Evolutionary conservation across 257 asterid genomes (phyloP).

Genomic region (Forsythia viridissima): DNA sequence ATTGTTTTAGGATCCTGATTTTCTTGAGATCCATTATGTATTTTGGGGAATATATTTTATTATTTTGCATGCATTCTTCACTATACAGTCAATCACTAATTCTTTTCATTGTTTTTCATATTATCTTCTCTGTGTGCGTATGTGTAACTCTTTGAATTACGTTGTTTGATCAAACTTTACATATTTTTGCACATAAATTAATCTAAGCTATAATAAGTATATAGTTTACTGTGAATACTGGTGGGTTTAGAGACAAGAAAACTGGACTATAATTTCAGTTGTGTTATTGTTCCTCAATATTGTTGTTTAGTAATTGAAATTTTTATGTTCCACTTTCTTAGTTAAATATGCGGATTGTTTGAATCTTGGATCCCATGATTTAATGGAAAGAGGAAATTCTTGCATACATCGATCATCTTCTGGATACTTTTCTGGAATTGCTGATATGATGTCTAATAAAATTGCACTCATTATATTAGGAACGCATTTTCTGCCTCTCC

Average conservation of each 20-base stretch:
- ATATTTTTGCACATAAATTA: background rate
- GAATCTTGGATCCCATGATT: constrained; percentile 7
- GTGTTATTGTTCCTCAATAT: background rate
- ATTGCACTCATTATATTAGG: background rate
- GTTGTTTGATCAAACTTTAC: background rate
- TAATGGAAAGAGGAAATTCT: constrained; percentile 7
- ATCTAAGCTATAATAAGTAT: background rate
- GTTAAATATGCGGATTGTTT: background rate
- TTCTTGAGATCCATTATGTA: background rate
- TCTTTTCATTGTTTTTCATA: background rate
- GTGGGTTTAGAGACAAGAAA: background rate
- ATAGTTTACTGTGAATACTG: background rate
- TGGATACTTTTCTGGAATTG: background rate
- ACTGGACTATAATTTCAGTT: background rate
- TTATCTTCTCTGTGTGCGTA: background rate
- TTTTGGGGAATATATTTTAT: background rate
- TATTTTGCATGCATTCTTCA: background rate
- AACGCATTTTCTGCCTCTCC: background rate
- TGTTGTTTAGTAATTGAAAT: background rate
- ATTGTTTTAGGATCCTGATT: constrained; percentile 14
- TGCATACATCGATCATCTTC: background rate
- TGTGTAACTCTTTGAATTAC: background rate
- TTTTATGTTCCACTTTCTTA: background rate
- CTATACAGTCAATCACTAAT: background rate
- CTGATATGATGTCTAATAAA: background rate